Evolutionary conservation across 257 asterid species (phyloP).

Genomic region (Solanum dulcamara): DNA sequence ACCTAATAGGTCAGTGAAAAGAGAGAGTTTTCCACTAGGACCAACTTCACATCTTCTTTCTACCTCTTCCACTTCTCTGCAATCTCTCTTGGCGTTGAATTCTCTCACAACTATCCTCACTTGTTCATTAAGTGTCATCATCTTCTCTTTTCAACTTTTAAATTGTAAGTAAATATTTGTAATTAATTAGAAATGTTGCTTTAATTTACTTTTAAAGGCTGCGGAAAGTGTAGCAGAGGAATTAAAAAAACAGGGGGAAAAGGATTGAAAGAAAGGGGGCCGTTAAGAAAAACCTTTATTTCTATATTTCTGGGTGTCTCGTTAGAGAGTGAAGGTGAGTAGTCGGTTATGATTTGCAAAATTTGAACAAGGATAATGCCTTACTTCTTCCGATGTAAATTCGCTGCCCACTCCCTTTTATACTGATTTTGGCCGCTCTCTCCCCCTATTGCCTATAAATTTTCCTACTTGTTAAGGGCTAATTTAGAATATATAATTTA

Average conservation of each 20-base stretch:
- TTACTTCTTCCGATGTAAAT: background rate
- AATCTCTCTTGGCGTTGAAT: constrained; percentile 44
- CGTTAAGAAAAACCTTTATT: background rate
- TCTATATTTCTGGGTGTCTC: background rate
- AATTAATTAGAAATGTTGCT: background rate
- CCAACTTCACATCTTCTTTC: constrained; percentile 82
- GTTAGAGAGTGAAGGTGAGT: background rate
- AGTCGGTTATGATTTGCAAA: background rate
- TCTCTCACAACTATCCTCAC: constrained; percentile 61
- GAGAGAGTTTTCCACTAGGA: constrained; percentile 54
- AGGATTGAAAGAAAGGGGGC: background rate
- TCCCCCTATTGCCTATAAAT: background rate
- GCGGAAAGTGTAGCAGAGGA: background rate
- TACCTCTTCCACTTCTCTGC: constrained; percentile 56
- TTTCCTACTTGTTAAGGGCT: background rate
- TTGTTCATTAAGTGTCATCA: background rate
- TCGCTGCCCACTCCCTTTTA: background rate
- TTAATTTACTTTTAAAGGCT: too few species aligned
- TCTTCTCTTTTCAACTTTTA: background rate
- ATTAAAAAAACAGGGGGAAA: background rate
- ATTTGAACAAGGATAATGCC: background rate
- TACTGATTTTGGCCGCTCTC: background rate
- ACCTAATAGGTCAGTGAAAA: constrained; percentile 79
- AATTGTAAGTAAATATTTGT: background rate
- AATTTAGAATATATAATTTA: too few species aligned